Base-by-base conservation (phyloP, 163 green algal species). In the Chlamydomonas reinhardtii region DNA sequence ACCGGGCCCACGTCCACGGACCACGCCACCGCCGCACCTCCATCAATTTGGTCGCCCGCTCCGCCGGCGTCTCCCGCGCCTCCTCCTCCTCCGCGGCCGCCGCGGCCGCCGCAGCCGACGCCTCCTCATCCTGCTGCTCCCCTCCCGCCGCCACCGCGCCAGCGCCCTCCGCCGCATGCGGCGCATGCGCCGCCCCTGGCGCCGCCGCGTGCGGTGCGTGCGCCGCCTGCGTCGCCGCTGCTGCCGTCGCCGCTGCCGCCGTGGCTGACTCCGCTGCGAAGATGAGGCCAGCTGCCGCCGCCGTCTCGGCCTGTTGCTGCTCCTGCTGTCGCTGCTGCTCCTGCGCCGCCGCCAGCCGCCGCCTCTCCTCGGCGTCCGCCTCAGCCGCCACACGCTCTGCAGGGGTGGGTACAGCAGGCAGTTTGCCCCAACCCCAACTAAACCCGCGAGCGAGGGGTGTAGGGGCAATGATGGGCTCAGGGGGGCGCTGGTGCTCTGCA, bases 351-450 rank as follows among this genome's bases (percentile, higher is more conserved):
- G 79, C 64, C 52, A 27, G 34, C 66, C 37, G 76, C 32, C 69
- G 52, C 61, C 19, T 2, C 56, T 65, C 81, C 59, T 48, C 81
- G 2, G 39, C 64, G 20, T 68, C 71, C 11, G 81, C 81, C 56
- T 65, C 81, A 17, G 70, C 81, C 24, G 81, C 81, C 1, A 80
- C 37, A 29, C 81, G 81, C 22, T 35, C 81, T 87, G 59, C 29
- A 29, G 43, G 22, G 32, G 24, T 0, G 34, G 9, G 24, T 24
- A n/a, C n/a, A n/a, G n/a, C n/a, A n/a, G n/a, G n/a, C n/a, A n/a
- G n/a, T n/a, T n/a, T n/a, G n/a, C n/a, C n/a, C n/a, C n/a, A n/a
- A n/a, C n/a, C n/a, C n/a, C n/a, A n/a, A n/a, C n/a, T n/a, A n/a
- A n/a, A n/a, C n/a, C n/a, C n/a, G n/a, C n/a, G n/a, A n/a, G n/a